Evolutionary conservation across 2,329 filamentous ascomycete genomes (phyloP).

Genomic region (Dothistroma septosporum): DNA sequence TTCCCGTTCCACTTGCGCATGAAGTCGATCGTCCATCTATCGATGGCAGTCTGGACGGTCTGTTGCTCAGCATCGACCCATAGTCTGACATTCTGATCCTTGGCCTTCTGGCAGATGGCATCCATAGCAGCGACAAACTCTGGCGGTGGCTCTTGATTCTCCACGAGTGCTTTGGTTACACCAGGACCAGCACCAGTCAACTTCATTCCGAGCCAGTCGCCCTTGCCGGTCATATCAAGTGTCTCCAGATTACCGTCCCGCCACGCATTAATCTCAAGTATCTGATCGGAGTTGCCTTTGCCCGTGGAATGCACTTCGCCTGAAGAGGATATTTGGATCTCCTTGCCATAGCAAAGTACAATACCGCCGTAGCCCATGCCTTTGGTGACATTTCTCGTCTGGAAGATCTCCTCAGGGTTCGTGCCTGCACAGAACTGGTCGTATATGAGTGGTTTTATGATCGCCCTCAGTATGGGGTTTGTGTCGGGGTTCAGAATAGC

Average conservation of each 20-base stretch:
- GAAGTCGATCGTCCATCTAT: conserved; percentile 51
- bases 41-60: conserved; percentile 49
- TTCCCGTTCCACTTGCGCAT: conserved; percentile 51
- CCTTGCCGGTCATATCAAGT: conserved; percentile 49
- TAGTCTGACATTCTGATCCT: conserved; percentile 43
- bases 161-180: conserved; percentile 41
- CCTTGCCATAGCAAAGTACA: conserved; percentile 52
- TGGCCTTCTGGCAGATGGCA: conserved; percentile 43
- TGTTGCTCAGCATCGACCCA: conserved; percentile 55
- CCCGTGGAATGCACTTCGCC: conserved; percentile 15
- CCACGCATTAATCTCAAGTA: conserved; percentile 44
- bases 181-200: conserved; percentile 48
- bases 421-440: conserved; percentile 56
- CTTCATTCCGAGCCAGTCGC: conserved; percentile 53
- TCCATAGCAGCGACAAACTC: conserved; percentile 43
- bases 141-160: conserved; percentile 38
- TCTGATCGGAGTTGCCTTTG: conserved; percentile 5
- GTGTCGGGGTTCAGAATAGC: conserved; percentile 46
- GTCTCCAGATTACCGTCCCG: conserved; percentile 52
- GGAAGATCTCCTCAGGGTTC: conserved; percentile 46
- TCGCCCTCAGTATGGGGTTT: conserved; percentile 44
- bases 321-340: conserved; percentile 37
- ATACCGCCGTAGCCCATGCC: conserved; percentile 51
- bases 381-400: conserved; percentile 46
- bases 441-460: conserved; percentile 49